These are phyloP conservation scores for Austroboletus sp. DNA, from an alignment of 1,284 basidiomycete genomes.

Conservation along the genomic window DNA sequence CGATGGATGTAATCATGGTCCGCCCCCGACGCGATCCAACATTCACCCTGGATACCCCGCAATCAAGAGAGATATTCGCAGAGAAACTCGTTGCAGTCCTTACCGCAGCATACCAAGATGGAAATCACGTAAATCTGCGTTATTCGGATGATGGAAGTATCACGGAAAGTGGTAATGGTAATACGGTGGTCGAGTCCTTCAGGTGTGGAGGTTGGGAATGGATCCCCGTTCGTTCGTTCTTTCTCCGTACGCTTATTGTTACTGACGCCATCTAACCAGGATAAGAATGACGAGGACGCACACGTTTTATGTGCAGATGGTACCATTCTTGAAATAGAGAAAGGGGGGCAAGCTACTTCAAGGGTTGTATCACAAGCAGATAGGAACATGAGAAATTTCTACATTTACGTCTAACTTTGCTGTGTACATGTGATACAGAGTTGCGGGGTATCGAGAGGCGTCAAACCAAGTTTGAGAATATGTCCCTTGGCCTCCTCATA, in stretches of 20 bases:
- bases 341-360: slow-evolving; percentile 51
- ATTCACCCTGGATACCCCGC: slow-evolving; percentile 36
- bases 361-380: slow-evolving; percentile 33
- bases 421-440: slow-evolving; percentile 5
- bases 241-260: slow-evolving; percentile 5
- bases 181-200: slow-evolving; percentile 70
- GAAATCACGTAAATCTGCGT: slow-evolving; percentile 58
- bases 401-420: slow-evolving; percentile 36
- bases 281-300: slow-evolving; percentile 49
- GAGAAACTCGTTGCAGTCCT: slow-evolving; percentile 48
- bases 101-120: slow-evolving; percentile 65
- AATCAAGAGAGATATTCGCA: slow-evolving; percentile 42
- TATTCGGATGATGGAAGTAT: slow-evolving; percentile 50
- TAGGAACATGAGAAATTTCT: slow-evolving; percentile 36
- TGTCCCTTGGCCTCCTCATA: slow-evolving; percentile 54
- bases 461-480: slow-evolving; percentile 44
- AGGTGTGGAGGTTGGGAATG: slow-evolving; percentile 80
- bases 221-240: slow-evolving; percentile 58
- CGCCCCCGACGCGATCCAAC: slow-evolving; percentile 68
- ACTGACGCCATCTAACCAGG: slow-evolving; percentile 35
- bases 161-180: slow-evolving; percentile 40
- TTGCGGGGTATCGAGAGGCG: slow-evolving; percentile 14
- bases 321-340: slow-evolving; percentile 52
- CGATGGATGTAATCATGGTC: slow-evolving; percentile 78
- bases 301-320: slow-evolving; percentile 73